Evolutionary conservation across 768 basidiomycete genomes (phyloP).

Genomic region (Auriscalpium vulgare): DNA sequence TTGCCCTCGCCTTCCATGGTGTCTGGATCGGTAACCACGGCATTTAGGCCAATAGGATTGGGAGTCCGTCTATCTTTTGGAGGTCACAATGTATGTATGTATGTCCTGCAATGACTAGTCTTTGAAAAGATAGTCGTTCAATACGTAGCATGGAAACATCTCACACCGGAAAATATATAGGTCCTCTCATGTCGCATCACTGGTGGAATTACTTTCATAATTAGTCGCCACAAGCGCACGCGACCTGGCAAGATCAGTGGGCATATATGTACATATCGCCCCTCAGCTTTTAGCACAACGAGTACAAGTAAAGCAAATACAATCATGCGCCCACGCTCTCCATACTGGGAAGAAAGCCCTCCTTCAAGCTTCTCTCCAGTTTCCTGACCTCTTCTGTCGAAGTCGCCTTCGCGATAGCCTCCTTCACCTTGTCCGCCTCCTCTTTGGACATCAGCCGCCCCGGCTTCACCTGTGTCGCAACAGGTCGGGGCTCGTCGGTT

Average conservation of each 20-base stretch:
- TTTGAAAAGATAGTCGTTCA: no score
- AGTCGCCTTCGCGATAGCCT: conserved; percentile 84
- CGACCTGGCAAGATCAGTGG: no score
- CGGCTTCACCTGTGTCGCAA: conserved; percentile 51
- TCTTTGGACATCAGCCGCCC: conserved; percentile 88
- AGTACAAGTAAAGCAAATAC: conserved; percentile 5
- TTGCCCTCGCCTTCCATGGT: conserved; percentile 60
- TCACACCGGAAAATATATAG: no score
- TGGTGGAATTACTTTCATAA: no score
- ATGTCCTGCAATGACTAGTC: no score
- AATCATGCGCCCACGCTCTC: conserved; percentile 70
- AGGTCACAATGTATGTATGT: no score
- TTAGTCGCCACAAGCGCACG: no score
- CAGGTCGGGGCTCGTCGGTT: conserved; percentile 71
- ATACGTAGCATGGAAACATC: no score
- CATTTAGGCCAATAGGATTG: conserved; percentile 20
- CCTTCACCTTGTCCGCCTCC: conserved; percentile 80
- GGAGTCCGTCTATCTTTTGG: no score
- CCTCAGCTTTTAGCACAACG: neutral
- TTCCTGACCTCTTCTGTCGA: conserved; percentile 85
- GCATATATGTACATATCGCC: neutral
- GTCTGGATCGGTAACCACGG: conserved; percentile 60
- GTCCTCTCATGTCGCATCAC: no score
- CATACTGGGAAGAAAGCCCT: conserved; percentile 76
- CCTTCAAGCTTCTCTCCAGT: conserved; percentile 73